These are phyloP conservation scores for Metschnikowia lochheadii DNA, from an alignment of 805 yeast species.

Conservation along the genomic window DNA sequence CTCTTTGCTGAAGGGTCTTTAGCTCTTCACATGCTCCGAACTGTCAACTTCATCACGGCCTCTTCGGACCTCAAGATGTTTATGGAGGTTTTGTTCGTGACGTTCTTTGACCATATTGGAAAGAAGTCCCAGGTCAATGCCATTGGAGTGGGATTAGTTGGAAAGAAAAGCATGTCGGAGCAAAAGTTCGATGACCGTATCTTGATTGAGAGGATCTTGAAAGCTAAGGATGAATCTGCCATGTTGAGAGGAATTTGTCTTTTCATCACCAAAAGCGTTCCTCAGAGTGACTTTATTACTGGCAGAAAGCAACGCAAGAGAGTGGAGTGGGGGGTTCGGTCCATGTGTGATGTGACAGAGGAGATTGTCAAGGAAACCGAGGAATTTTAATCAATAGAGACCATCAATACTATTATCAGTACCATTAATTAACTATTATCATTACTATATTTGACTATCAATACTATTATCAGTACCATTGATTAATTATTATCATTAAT, in stretches of 20 bases:
- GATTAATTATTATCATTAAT: too few species aligned
- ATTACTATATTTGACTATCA: too few species aligned
- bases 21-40: conserved; percentile 68
- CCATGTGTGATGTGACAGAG: conserved; percentile 50
- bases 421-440: too few species aligned
- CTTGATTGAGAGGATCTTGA: conserved; percentile 46
- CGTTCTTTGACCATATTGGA: conserved; percentile 61
- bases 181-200: conserved; percentile 45
- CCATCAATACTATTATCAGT: not conserved
- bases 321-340: conserved; percentile 63
- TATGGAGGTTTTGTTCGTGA: conserved; percentile 67
- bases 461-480: too few species aligned
- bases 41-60: conserved; percentile 68
- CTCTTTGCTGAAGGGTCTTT: conserved; percentile 70
- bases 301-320: conserved; percentile 55
- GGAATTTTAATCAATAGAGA: not conserved
- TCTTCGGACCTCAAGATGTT: conserved; percentile 63
- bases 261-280: conserved; percentile 48
- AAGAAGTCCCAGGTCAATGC: conserved; percentile 53
- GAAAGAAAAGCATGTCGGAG: conserved; percentile 26
- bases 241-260: conserved; percentile 64
- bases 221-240: conserved; percentile 54
- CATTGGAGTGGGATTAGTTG: conserved; percentile 40
- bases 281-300: conserved; percentile 43
- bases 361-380: conserved; percentile 28